Conservation (phyloP, 2,329 filamentous ascomycete genomes). For the Cryphonectria radicalis region DNA sequence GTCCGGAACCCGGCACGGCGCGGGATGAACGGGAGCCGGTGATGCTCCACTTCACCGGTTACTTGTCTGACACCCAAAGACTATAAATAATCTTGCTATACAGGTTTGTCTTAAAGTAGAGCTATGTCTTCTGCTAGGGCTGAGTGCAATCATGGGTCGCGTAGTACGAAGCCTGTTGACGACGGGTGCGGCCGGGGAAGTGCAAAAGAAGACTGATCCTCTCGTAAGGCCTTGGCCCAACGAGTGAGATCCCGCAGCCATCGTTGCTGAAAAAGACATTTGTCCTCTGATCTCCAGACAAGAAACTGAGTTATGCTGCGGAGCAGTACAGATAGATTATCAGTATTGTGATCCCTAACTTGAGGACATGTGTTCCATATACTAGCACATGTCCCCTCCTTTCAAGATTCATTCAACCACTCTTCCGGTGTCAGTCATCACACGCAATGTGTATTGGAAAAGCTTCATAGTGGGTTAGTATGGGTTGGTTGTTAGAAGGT, state of each 20-base stretch:
- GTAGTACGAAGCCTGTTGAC: neutral
- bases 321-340: neutral
- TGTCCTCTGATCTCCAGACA: neutral
- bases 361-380: neutral
- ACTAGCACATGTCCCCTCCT: neutral
- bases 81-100: neutral
- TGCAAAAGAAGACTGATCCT: neutral
- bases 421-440: too few species aligned
- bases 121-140: neutral
- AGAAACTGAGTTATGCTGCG: neutral
- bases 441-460: neutral
- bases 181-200: neutral
- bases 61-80: neutral
- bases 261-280: neutral
- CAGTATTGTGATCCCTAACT: neutral
- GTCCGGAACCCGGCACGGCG: slow-evolving; percentile 8
- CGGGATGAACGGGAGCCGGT: slow-evolving; percentile 16
- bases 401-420: neutral
- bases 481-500: neutral
- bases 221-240: neutral
- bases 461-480: neutral
- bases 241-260: neutral
- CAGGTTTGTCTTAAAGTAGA: neutral
- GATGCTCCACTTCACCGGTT: slow-evolving; percentile 12
- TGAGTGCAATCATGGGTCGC: neutral